phyloP scores from a whole-genome alignment of 306 rosid genomes.

The Glycine latifolia region DNA sequence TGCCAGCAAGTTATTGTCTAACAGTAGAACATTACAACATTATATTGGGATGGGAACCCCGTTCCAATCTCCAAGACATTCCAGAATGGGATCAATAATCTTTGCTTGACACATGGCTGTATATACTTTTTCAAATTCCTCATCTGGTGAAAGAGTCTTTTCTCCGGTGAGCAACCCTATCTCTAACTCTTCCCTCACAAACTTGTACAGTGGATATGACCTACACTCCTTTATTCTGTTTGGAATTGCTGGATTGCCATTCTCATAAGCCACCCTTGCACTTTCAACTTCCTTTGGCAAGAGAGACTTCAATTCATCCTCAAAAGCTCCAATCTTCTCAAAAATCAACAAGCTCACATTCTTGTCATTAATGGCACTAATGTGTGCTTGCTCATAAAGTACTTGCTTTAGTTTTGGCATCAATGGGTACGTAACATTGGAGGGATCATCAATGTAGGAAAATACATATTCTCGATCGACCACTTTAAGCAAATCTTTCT shows the following conservation, averaged over 20 bases:
- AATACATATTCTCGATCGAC: slow-evolving; percentile 55
- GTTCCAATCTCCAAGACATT: slow-evolving; percentile 55
- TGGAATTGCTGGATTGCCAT: slow-evolving; percentile 49
- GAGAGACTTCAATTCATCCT: slow-evolving; percentile 46
- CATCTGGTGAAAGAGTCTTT: slow-evolving; percentile 59
- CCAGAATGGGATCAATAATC: slow-evolving; percentile 56
- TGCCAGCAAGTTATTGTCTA: too few relatives aligned
- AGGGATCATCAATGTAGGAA: slow-evolving; percentile 60
- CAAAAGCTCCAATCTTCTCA: slow-evolving; percentile 57
- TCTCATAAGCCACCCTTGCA: slow-evolving; percentile 54
- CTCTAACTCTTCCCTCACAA: slow-evolving; percentile 58
- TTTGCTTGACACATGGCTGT: slow-evolving; percentile 57
- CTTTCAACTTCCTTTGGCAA: slow-evolving; percentile 56
- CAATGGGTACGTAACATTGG: slow-evolving; percentile 45
- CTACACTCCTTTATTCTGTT: slow-evolving; percentile 57
- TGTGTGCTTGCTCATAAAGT: slow-evolving; percentile 54
- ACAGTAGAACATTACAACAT: not conserved
- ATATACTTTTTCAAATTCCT: slow-evolving; percentile 65
- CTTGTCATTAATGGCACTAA: slow-evolving; percentile 42
- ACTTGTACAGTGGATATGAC: slow-evolving; percentile 64
- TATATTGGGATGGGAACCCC: slow-evolving; percentile 49
- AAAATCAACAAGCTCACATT: slow-evolving; percentile 40
- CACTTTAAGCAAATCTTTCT: slow-evolving; percentile 50
- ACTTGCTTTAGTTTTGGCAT: slow-evolving; percentile 59
- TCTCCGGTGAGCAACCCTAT: slow-evolving; percentile 56